phyloP scores from a whole-genome alignment of 2,329 filamentous ascomycete genomes.

The Emergomyces orientalis region DNA sequence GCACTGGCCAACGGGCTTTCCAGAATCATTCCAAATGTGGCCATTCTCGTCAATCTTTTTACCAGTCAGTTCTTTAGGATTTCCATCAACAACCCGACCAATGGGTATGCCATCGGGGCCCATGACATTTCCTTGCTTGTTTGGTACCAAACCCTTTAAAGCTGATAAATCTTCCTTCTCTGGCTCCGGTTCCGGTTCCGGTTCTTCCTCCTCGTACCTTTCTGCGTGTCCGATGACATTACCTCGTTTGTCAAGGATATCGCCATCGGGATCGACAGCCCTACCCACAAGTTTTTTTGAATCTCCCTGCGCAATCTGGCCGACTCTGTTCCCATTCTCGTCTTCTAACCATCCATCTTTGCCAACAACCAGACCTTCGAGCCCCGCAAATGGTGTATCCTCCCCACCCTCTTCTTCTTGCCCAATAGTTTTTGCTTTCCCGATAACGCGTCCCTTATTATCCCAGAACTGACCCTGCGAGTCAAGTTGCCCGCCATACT shows the following conservation, averaged over 20 bases:
- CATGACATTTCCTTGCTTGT: constrained; percentile 52
- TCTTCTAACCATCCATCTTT: constrained; percentile 43
- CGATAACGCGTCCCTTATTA: constrained; percentile 54
- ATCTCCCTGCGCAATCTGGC: constrained; percentile 49
- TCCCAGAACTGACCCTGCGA: constrained; percentile 56
- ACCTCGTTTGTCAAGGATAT: constrained; percentile 53
- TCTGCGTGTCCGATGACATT: constrained; percentile 53
- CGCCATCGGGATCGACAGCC: constrained; percentile 53
- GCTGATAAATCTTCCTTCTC: constrained; percentile 44
- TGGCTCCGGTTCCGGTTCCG: constrained; percentile 36
- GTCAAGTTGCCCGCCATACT: constrained; percentile 37
- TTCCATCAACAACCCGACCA: constrained; percentile 48
- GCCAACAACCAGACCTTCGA: constrained; percentile 40
- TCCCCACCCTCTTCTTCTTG: constrained; percentile 29
- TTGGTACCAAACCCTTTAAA: constrained; percentile 46
- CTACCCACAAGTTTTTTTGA: constrained; percentile 51
- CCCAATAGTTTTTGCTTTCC: constrained; percentile 44
- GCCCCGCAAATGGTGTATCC: constrained; percentile 37
- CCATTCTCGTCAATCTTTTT: constrained; percentile 48
- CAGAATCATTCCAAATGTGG: constrained; percentile 47
- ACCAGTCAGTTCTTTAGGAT: constrained; percentile 47
- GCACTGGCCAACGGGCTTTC: constrained; percentile 48
- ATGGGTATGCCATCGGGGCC: constrained; percentile 45
- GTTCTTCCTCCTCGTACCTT: constrained; percentile 25
- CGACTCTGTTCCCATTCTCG: constrained; percentile 39